Conservation (phyloP, 129 eudicot species). For the Flaveria sonorensis region DNA sequence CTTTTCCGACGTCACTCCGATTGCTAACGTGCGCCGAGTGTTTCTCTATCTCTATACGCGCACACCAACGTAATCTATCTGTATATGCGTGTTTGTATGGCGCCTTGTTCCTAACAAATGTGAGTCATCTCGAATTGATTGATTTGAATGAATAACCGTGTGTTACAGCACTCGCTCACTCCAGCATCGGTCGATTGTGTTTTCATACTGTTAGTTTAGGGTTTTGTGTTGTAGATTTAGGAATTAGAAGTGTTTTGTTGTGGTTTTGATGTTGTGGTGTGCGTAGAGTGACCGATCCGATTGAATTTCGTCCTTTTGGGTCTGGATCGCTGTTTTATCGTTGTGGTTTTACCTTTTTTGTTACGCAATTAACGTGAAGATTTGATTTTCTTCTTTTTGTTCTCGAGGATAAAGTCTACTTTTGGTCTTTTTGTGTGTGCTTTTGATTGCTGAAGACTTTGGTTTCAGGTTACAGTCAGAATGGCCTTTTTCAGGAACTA, state of each 20-base stretch:
- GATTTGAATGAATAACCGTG: slow-evolving; percentile 14
- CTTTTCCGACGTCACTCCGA: slow-evolving; percentile 39
- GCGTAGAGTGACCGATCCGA: slow-evolving; percentile 44
- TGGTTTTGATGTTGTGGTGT: slow-evolving; percentile 26
- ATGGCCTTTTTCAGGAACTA: slow-evolving; percentile 80
- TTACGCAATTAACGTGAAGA: background rate
- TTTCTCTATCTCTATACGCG: slow-evolving; percentile 3
- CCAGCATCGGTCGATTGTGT: slow-evolving; percentile 32
- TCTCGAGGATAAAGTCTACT: background rate
- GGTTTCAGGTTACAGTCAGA: slow-evolving; percentile 34
- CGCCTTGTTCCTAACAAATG: slow-evolving; percentile 32
- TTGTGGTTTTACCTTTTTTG: background rate
- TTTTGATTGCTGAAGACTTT: background rate
- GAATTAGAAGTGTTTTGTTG: slow-evolving; percentile 22
- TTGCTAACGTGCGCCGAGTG: slow-evolving; percentile 39
- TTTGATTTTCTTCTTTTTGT: background rate
- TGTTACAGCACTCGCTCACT: slow-evolving; percentile 17
- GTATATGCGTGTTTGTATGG: slow-evolving; percentile 16
- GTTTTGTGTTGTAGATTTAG: slow-evolving; percentile 46
- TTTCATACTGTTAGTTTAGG: slow-evolving; percentile 34
- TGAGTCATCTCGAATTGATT: slow-evolving; percentile 28
- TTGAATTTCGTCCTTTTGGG: slow-evolving; percentile 23
- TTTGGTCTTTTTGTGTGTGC: background rate
- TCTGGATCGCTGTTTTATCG: slow-evolving; percentile 22
- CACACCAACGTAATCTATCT: slow-evolving; percentile 28